Base-by-base conservation (phyloP, 164 flowering plant species). In the Vitis vinifera region DNA sequence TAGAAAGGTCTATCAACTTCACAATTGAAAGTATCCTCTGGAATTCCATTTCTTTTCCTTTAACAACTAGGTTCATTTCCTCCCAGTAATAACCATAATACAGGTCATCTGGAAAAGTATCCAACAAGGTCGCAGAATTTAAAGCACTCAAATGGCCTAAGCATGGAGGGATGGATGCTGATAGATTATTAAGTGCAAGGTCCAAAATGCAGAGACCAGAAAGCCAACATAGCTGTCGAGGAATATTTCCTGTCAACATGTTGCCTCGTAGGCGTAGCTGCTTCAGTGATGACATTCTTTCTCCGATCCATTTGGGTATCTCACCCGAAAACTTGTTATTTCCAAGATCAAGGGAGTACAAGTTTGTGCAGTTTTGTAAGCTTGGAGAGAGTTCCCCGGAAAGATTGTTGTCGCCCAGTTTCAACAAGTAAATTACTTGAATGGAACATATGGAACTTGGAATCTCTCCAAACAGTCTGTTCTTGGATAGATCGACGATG, bases 381-480 rank as follows among this genome's bases (percentile, higher is more conserved):
- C 65, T 52, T 5, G 62, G 8, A 50, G 84, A 76, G 9, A 83
- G 48, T 27, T 63, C 57, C 1, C 84, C 84, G 3, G 52, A 9
- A 14, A 81, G 57, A 62, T 58, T 44, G 37, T 83, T 83, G 59
- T 69, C 49, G 44, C 65, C 51, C 55, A 80, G 27, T 3, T 27
- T 17, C 53, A 83, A 23, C 0, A 51, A 23, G 11, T 8, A 8
- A 12, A 79, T 70, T n/a, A 37, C 48, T 16, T 31, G 0, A 10
- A 68, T 48, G 14, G 13, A 52, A 23, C 75, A 72, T 9, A 79
- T 10, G 1, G 75, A 80, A 2, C 19, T 44, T 11, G 88, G 85
- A 59, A 87, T 78, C 0, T 17, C 49, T 9, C 87, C 86, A 3
- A 68, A 66, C 15, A 84, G 12, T 19, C 48, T 58, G 51, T 85